Evolutionary conservation across 257 asterid species (phyloP).

Genomic region (Orobanche coerulescens): DNA sequence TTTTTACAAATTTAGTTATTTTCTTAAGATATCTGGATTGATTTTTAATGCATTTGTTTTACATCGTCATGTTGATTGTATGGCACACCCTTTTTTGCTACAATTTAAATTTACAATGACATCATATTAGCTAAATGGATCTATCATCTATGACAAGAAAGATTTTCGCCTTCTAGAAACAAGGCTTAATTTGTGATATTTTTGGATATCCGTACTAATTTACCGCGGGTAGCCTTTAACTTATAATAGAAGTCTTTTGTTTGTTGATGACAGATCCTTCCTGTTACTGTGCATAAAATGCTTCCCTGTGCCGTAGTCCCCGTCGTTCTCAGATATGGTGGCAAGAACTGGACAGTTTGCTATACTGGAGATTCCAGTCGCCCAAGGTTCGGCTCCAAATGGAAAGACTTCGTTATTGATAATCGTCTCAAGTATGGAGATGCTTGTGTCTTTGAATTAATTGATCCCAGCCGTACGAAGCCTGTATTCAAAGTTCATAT

Average conservation of each 20-base stretch:
- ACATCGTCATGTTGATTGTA: too few species aligned
- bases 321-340: conserved; percentile 25
- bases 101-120: too few species aligned
- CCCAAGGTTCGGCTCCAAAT: conserved; percentile 16
- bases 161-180: too few species aligned
- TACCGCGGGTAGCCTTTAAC: neutral
- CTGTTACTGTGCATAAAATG: neutral
- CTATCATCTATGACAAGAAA: neutral
- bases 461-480: conserved; percentile 7
- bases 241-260: neutral
- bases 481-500: conserved; percentile 30
- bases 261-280: conserved; percentile 18
- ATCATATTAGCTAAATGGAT: too few species aligned
- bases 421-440: conserved; percentile 36
- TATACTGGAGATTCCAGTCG: conserved; percentile 11
- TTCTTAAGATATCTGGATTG: neutral
- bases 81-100: too few species aligned
- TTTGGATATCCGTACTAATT: neutral
- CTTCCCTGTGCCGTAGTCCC: conserved; percentile 29
- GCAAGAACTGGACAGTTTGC: conserved; percentile 31
- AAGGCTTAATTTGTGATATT: too few species aligned
- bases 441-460: conserved; percentile 46
- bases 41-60: neutral
- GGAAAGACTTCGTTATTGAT: conserved; percentile 30
- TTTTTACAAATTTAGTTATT: neutral